These are phyloP conservation scores for Jatropha podagrica DNA, from an alignment of 441 rosid genomes.

Conservation along the genomic window DNA sequence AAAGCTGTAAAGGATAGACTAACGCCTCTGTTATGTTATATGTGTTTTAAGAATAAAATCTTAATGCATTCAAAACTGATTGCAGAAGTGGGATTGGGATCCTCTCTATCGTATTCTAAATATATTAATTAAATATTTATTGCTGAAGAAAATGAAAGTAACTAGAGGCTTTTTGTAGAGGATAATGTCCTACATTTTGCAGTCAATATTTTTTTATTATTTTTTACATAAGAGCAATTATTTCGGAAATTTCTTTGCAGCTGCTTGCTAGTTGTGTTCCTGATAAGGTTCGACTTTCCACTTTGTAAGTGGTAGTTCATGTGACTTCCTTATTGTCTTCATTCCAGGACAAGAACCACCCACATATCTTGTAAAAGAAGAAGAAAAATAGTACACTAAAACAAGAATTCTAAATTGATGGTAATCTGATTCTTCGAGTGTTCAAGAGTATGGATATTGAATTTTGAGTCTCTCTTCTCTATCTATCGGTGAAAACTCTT, in stretches of 20 bases:
- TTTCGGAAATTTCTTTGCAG: neutral
- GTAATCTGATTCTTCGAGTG: too few relatives aligned
- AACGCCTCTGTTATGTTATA: too few relatives aligned
- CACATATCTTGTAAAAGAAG: neutral
- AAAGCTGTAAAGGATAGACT: too few relatives aligned
- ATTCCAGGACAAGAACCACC: neutral
- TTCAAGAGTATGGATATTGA: too few relatives aligned
- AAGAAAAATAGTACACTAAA: neutral
- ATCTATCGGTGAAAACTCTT: too few relatives aligned
- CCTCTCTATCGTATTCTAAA: too few relatives aligned
- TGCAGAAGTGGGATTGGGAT: too few relatives aligned
- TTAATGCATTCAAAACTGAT: too few relatives aligned
- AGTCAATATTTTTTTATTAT: neutral
- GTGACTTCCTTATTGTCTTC: neutral
- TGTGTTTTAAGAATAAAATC: too few relatives aligned
- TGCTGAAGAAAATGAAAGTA: neutral
- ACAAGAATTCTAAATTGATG: too few relatives aligned
- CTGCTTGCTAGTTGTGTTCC: neutral
- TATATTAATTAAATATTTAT: neutral
- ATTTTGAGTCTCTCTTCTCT: too few relatives aligned
- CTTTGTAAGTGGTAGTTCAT: neutral
- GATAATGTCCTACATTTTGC: neutral
- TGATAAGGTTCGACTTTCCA: neutral
- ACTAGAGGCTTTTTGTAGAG: constrained; percentile 1
- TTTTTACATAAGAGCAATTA: neutral